phyloP scores from a whole-genome alignment of 495 filamentous ascomycete genomes.

The Talaromyces proteolyticus region DNA sequence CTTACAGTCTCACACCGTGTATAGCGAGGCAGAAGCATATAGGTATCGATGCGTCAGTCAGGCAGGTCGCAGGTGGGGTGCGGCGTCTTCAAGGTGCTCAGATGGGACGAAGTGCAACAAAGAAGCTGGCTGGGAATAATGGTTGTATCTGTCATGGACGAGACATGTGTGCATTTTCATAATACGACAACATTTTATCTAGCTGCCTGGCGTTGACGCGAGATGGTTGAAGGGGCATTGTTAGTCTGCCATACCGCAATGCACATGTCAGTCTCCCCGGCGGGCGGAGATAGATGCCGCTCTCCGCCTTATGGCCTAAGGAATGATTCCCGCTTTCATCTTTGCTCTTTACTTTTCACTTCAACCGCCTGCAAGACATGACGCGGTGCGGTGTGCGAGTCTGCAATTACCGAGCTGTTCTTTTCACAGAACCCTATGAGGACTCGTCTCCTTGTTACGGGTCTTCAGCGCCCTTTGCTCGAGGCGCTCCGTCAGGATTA shows the following conservation, averaged over 20 bases:
- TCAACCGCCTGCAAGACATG: too few species aligned
- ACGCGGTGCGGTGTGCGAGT: too few species aligned
- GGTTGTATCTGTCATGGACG: neutral
- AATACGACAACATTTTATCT: neutral
- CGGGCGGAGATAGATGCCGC: too few species aligned
- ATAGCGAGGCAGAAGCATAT: neutral
- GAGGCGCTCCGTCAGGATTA: neutral
- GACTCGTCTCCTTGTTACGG: too few species aligned
- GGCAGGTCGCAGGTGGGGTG: slow-evolving; percentile 5
- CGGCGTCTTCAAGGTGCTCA: neutral
- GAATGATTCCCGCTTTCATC: too few species aligned
- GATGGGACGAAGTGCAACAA: neutral
- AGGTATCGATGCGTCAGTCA: neutral
- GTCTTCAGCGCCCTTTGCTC: neutral
- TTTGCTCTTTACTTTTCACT: too few species aligned
- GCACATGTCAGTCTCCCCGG: too few species aligned
- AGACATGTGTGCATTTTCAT: neutral
- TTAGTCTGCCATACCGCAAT: too few species aligned
- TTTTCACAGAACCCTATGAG: too few species aligned
- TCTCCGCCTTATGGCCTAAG: too few species aligned
- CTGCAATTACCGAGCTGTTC: too few species aligned
- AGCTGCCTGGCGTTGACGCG: neutral
- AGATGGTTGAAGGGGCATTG: too few species aligned
- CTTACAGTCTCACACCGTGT: neutral
- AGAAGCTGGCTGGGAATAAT: neutral